phyloP scores from a whole-genome alignment of 352 stramenopile species.

The Globisporangium cystogenes region DNA sequence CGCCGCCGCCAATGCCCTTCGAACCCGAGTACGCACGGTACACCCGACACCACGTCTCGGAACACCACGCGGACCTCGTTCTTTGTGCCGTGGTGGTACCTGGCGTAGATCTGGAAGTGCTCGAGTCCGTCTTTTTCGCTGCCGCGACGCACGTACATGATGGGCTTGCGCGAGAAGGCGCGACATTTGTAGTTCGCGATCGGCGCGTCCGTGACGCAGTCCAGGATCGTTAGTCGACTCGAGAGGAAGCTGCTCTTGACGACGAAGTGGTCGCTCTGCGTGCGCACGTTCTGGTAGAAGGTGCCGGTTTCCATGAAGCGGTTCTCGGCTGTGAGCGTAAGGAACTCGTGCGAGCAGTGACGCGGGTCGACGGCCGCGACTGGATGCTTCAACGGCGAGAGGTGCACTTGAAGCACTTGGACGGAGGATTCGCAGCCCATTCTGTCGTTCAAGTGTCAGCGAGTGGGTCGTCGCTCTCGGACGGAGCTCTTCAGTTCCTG shows the following conservation, averaged over 20 bases:
- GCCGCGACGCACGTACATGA: neutral
- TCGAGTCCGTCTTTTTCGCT: neutral
- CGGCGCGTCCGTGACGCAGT: neutral
- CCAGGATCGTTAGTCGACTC: neutral
- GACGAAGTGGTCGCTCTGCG: neutral
- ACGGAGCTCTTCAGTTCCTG: too few relatives aligned
- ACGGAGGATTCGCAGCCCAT: too few relatives aligned
- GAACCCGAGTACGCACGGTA: conserved; percentile 2
- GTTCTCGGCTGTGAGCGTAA: too few relatives aligned
- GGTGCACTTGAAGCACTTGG: too few relatives aligned
- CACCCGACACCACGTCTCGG: neutral
- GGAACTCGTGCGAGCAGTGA: too few relatives aligned
- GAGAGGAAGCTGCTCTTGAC: neutral
- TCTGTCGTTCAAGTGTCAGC: too few relatives aligned
- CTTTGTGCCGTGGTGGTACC: neutral
- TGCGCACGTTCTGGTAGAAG: neutral
- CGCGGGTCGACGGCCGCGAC: too few relatives aligned
- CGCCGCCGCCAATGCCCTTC: conserved; percentile 1
- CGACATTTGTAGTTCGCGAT: neutral
- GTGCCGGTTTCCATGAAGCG: too few relatives aligned
- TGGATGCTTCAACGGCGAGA: too few relatives aligned
- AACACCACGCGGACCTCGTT: neutral
- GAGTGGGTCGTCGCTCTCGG: too few relatives aligned
- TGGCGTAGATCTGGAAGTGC: neutral
- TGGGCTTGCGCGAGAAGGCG: neutral